phyloP scores from a whole-genome alignment of 768 basidiomycete genomes.

The Macrolepiota albuminosa region DNA sequence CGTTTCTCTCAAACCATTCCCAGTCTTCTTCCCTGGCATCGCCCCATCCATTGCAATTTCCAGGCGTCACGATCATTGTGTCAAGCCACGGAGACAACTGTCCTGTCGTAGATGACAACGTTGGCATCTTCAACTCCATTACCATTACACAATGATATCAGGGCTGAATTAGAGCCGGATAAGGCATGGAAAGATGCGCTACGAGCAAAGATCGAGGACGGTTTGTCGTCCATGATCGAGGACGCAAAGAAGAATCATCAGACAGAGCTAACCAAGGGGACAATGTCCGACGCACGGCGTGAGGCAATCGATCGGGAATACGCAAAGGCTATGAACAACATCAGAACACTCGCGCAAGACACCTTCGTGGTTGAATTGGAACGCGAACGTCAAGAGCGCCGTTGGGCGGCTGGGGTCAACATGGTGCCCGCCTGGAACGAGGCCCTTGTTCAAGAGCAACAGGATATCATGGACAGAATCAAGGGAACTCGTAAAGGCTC shows the following conservation, averaged over 20 bases:
- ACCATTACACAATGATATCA: conserved; percentile 18
- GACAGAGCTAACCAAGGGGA: conserved; percentile 40
- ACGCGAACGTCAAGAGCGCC: conserved; percentile 45
- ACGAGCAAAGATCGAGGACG: conserved; percentile 45
- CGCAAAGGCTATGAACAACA: conserved; percentile 34
- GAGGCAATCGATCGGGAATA: conserved; percentile 36
- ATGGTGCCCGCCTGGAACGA: conserved; percentile 24
- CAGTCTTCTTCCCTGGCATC: conserved; percentile 12
- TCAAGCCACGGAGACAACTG: conserved; percentile 2
- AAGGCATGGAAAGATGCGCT: conserved; percentile 48
- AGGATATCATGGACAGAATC: conserved; percentile 44
- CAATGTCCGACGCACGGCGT: conserved; percentile 26
- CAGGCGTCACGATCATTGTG: conserved; percentile 8
- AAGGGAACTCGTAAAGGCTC: conserved; percentile 19
- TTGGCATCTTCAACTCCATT: conserved; percentile 22
- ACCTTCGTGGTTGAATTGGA: conserved; percentile 39
- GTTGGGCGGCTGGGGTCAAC: conserved; percentile 38
- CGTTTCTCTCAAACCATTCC: conserved; percentile 5
- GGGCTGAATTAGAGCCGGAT: conserved; percentile 44
- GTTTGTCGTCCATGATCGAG: conserved; percentile 39
- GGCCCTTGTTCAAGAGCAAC: conserved; percentile 29
- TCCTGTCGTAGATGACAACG: conserved; percentile 31
- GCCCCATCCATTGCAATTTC: conserved; percentile 5
- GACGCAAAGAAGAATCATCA: conserved; percentile 61
- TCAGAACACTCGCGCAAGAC: conserved; percentile 41